A percentile compares a stretch with the other conserved stretches of the same genome.
Conservation (phyloP, 2,329 filamentous ascomycete species). For the Colletotrichum navitas region DNA sequence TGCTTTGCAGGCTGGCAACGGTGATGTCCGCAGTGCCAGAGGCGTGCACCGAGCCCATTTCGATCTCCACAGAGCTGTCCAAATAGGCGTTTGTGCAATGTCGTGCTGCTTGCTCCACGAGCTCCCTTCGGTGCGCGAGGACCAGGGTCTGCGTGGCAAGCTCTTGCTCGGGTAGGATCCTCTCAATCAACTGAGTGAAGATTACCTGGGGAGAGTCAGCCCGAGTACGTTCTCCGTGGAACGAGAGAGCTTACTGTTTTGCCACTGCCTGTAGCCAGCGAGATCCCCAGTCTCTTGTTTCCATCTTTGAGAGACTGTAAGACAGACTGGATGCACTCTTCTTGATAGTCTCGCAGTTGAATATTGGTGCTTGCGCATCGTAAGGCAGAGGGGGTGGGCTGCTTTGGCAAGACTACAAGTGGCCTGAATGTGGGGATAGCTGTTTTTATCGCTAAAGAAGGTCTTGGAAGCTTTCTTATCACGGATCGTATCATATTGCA, state of each 20-base stretch:
- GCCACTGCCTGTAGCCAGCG: constrained; percentile 87
- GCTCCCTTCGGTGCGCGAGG: constrained; percentile 89
- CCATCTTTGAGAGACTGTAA: constrained; percentile 76
- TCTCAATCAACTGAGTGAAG: constrained; percentile 93
- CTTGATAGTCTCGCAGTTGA: constrained; percentile 84
- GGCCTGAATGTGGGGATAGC: neutral
- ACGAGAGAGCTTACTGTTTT: constrained; percentile 74
- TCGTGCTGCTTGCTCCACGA: constrained; percentile 91
- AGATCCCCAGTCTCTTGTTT: constrained; percentile 84
- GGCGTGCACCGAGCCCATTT: constrained; percentile 86
- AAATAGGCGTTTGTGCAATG: constrained; percentile 89
- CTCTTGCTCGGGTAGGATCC: constrained; percentile 69
- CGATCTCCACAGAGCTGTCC: constrained; percentile 83
- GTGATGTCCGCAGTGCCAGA: constrained; percentile 91
- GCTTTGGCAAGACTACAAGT: neutral
- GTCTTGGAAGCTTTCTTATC: neutral
- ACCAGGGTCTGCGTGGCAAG: constrained; percentile 84
- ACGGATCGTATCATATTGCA: constrained; percentile 19
- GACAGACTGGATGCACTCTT: constrained; percentile 90
- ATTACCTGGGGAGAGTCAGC: constrained; percentile 73
- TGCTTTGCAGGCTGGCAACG: constrained; percentile 88
- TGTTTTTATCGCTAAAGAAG: neutral
- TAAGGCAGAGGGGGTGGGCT: neutral
- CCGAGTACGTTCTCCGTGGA: constrained; percentile 26
- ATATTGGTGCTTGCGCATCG: constrained; percentile 52